A percentile compares a stretch with the other conserved stretches of the same genome.
Evolutionary conservation across 2,329 filamentous ascomycete genomes (phyloP).

Genomic region (Plenodomus tracheiphilus): DNA sequence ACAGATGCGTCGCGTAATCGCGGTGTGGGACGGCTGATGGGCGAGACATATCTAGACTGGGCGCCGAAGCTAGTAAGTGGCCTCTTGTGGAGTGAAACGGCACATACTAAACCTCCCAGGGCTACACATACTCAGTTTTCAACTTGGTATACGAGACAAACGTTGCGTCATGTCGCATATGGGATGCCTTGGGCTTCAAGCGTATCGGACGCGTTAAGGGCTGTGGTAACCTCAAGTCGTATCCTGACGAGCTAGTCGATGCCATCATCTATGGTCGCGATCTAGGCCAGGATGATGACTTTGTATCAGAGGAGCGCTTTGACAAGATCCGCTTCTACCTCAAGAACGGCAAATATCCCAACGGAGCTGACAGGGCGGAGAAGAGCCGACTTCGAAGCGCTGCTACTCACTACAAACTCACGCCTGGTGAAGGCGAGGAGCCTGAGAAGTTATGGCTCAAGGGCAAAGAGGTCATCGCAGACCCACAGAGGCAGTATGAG

Average conservation of each 20-base stretch:
- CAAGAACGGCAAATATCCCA: constrained; percentile 90
- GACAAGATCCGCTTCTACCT: constrained; percentile 98
- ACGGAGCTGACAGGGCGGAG: constrained; percentile 89
- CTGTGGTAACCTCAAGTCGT: constrained; percentile 54
- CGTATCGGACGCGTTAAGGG: constrained; percentile 77
- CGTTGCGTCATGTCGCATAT: constrained; percentile 84
- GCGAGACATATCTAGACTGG: constrained; percentile 57
- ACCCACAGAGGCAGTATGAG: constrained; percentile 86
- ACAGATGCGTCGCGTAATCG: constrained; percentile 53
- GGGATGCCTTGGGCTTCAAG: constrained; percentile 91
- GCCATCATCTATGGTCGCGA: constrained; percentile 65
- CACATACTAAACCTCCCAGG: constrained; percentile 47
- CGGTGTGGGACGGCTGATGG: constrained; percentile 57
- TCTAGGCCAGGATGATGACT: constrained; percentile 69
- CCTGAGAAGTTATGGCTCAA: constrained; percentile 82
- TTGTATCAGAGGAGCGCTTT: constrained; percentile 92
- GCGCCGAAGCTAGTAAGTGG: constrained; percentile 52
- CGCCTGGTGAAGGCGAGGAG: constrained; percentile 52
- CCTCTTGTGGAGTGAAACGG: background rate
- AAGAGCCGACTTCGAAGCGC: constrained; percentile 93
- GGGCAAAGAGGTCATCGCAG: constrained; percentile 94
- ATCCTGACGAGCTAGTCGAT: constrained; percentile 51
- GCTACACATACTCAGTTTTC: constrained; percentile 91
- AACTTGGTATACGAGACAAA: constrained; percentile 95
- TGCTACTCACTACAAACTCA: constrained; percentile 90